Evolutionary conservation across 768 basidiomycete species (phyloP), one percentile per base, ranked within the genome.

Genomic region (Strobilomyces confusus): DNA sequence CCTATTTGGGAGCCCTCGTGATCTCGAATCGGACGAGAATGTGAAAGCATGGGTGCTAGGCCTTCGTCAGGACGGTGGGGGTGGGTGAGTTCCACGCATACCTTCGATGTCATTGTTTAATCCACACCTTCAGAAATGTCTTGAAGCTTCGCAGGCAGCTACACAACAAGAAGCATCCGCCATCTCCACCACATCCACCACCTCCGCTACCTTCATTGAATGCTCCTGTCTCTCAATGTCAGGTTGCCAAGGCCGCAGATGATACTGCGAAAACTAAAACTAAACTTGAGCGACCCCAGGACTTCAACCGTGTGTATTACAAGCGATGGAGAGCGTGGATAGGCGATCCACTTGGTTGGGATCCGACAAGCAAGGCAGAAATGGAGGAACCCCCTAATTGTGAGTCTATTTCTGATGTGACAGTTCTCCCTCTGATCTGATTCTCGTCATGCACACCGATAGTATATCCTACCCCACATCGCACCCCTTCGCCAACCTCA

Each of bases 51-150:
- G 86, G 87, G 69, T 75, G 17, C 61, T 75, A 9, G 84, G 82
- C n/a, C 67, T 87, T 44, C 76, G 73, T 49, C 65, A 75, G 42
- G 73, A 76, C 34, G 84, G 83, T 33, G 82, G 84, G 42, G 81
- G 74, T 57, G 84, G 84, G 86, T 86, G 63, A 68, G 81, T 74
- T 33, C n/a, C 41, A 34, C 13, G 41, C 22, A 26, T 45, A 40
- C 20, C 13, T 51, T 54, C 57, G 13, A 9, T 23, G 46, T 51
- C 26, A 0, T 43, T 38, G 26, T 37, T 49, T 46, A 48, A 58
- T 36, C 13, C 9, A n/a, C n/a, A n/a, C 23, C 32, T 45, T 29
- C 48, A 79, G 76, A 29, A 78, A 79, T 54, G 55, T 77, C 25
- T 64, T 79, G 40, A 83, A 77, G 70, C 59, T 79, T 34, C 69